Base-by-base conservation (phyloP, 2,329 filamentous ascomycete species). In the Trichophyton verrucosum region DNA sequence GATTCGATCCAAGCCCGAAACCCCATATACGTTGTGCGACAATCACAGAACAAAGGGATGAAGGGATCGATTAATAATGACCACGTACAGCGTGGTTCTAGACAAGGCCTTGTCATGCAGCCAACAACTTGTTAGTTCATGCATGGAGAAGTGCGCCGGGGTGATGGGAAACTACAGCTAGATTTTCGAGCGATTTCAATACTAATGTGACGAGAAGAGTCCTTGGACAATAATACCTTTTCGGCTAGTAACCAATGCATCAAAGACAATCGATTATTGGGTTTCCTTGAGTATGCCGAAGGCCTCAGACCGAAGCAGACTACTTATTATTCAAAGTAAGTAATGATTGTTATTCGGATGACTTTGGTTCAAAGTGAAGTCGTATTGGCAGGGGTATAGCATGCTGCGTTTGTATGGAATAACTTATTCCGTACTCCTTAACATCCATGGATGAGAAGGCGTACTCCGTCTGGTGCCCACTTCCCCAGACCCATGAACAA, bases 401-500 rank as follows among this genome's bases (percentile, higher is more conserved):
- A 24, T 55, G 51, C 46, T 15, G 27, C n/a, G 33, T 8, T 6
- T 8, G 11, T 33, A 55, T 22, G 20, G 13, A 55, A 51, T 24
- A 22, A 47, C 24, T 44, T 7, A 7, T n/a, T 44, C 13, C n/a
- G n/a, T 44, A 44, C 40, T 5, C 40, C 40, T 20, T 49, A 49
- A 13, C 8, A 6, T 20, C 20, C 20, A 20, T 20, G 20, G 20
- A 20, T 27, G 22, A 3, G 46, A 4, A 22, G 27, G 33, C 33
- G 27, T 38, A 51, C 11, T 13, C 33, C 11, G 11, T 13, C 9
- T 53, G 27, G 51, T 55, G 55, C 15, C 55, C 55, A 57, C 55
- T 57, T 57, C 55, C 55, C 55, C 55, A 20, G 55, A 57, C 55
- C 55, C 40, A 36, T 57, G 22, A 57, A 42, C 40, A 17, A 27